Conservation (phyloP, 2,329 filamentous ascomycete species). For the Lomentospora prolificans region DNA sequence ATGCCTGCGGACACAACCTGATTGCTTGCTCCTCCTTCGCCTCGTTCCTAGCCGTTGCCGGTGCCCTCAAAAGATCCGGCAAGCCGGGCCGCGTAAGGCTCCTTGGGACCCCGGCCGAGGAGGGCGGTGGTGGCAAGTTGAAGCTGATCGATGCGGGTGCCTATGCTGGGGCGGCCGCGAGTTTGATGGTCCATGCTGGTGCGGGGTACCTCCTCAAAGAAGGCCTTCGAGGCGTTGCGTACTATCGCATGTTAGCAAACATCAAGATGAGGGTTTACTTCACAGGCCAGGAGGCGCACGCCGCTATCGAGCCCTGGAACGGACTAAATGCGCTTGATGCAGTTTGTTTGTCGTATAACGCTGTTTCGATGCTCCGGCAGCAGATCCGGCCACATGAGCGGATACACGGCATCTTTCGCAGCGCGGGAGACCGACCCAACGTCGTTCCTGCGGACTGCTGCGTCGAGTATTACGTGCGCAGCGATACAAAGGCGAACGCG, state of each 20-base stretch:
- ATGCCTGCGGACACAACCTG: conserved; percentile 36
- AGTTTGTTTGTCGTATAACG: conserved; percentile 23
- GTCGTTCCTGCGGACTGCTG: conserved; percentile 28
- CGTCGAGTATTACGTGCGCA: conserved; percentile 29
- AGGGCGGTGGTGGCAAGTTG: conserved; percentile 31
- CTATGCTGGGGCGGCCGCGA: conserved; percentile 18
- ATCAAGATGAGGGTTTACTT: conserved; percentile 24
- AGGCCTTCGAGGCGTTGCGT: conserved; percentile 16
- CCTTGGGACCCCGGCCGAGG: conserved; percentile 33
- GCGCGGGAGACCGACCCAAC: conserved; percentile 27
- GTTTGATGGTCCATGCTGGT: conserved; percentile 20
- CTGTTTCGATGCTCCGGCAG: conserved; percentile 26
- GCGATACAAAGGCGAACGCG: conserved; percentile 20
- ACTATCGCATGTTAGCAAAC: conserved; percentile 21
- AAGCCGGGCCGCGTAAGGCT: conserved; percentile 26
- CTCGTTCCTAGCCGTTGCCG: conserved; percentile 27
- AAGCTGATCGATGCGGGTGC: conserved; percentile 16
- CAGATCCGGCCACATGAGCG: conserved; percentile 26
- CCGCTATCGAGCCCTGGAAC: conserved; percentile 25
- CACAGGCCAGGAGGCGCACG: conserved; percentile 23
- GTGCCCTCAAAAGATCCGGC: conserved; percentile 20
- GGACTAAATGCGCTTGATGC: conserved; percentile 29
- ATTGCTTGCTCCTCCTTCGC: conserved; percentile 31
- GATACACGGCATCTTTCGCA: conserved; percentile 26
- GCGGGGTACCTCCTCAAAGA: not conserved